These are phyloP conservation scores for Penicillium sp. DNA, from an alignment of 2,329 filamentous ascomycete species.

Conservation along the genomic window DNA sequence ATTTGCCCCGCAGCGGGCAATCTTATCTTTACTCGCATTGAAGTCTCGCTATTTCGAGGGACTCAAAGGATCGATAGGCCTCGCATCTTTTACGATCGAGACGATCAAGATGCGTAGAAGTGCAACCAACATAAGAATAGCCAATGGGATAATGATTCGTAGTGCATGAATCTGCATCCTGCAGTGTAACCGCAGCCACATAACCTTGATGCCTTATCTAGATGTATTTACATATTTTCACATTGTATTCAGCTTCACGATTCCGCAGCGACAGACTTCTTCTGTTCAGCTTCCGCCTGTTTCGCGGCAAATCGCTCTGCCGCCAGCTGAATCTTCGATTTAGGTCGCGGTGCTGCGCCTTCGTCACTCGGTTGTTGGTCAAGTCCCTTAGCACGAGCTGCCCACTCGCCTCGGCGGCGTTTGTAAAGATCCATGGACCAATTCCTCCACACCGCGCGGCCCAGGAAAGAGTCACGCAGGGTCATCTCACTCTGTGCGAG, in stretches of 20 bases:
- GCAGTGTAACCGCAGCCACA: neutral
- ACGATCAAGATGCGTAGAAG: neutral
- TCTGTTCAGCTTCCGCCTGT: slow-evolving; percentile 21
- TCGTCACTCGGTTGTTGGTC: slow-evolving; percentile 27
- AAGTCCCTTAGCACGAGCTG: slow-evolving; percentile 55
- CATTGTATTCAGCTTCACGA: neutral
- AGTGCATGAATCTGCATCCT: neutral
- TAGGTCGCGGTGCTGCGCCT: slow-evolving; percentile 33
- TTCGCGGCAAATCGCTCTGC: slow-evolving; percentile 53
- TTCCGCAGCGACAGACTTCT: slow-evolving; percentile 3
- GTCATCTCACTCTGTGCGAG: slow-evolving; percentile 56
- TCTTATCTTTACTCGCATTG: neutral
- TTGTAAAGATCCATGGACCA: slow-evolving; percentile 71
- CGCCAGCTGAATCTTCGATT: slow-evolving; percentile 55
- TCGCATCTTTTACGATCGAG: no score
- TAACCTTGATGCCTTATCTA: neutral
- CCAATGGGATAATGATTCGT: neutral
- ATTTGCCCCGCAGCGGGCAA: slow-evolving; percentile 1
- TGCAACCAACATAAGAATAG: neutral
- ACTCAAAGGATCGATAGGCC: neutral
- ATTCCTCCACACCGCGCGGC: slow-evolving; percentile 66
- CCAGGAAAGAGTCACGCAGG: slow-evolving; percentile 61
- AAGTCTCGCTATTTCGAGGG: no score
- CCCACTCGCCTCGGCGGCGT: slow-evolving; percentile 59
- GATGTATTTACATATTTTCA: neutral